Base-by-base conservation (phyloP, 805 yeast species). In the Yarrowia sp. region DNA sequence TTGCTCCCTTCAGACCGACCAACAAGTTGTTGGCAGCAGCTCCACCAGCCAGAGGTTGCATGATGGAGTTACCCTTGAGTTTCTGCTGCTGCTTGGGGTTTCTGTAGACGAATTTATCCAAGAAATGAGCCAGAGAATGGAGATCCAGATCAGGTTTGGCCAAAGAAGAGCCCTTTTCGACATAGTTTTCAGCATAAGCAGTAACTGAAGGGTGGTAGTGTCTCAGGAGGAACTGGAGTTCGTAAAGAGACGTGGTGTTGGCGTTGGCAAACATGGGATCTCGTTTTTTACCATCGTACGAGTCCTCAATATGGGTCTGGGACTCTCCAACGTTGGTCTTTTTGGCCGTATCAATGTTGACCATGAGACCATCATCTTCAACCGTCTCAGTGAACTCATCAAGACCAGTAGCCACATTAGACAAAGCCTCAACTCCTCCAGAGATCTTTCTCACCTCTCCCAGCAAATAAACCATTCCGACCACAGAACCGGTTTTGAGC, bases 231-330 rank as follows among this genome's bases (percentile, higher is more conserved):
- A 85, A 88, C 44, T 80, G 78, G 10, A 92, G 74, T 78, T 95
- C 99, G 98, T 98, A 95, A 60, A 93, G 76, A 1, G 93, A 86
- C 0, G 97, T 80, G 55, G 81, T 82, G 48, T 85, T 86, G 5
- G 98, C 98, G 74, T 90, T 83, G n/a, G 98, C 90, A 73, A 76
- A 91, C 69, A 84, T 81, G n/a, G 99, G 99, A 74, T 95, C 98
- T 74, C 98, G 85, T 73, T 90, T 90, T 71, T 86, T 86, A 39
- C 96, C 85, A 75, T 95, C 98, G 74, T 95, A 95, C 11, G 66
- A 60, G 10, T 68, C 69, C 9, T 58, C 66, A 32, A 28, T 32
- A 22, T 58, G 64, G 35, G 64, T 58, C 51, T 58, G 64, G 13
- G 35, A 17, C 35, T 17, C 41, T 61, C 67, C 43, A 48, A 69